Evolutionary conservation across 1,139 yeast genomes (phyloP).

Genomic region (Sugiyamaella japonica): DNA sequence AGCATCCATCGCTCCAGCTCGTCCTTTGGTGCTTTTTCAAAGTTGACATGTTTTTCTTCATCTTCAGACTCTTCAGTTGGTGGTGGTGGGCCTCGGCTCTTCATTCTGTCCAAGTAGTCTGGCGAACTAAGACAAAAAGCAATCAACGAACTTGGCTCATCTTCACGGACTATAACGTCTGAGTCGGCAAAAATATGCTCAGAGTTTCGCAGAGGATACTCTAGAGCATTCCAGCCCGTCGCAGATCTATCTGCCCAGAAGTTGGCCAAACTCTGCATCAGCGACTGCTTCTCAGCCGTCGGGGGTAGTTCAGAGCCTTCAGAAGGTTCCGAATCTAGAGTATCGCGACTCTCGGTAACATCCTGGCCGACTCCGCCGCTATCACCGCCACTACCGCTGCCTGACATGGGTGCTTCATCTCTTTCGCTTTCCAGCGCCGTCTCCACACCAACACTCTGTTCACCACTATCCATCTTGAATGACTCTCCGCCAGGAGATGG

Average conservation of each 20-base stretch:
- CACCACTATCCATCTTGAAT: background rate
- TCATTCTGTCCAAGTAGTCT: constrained; percentile 72
- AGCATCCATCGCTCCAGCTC: constrained; percentile 67
- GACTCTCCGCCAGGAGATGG: background rate
- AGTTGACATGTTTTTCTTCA: constrained; percentile 22
- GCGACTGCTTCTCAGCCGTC: constrained; percentile 67
- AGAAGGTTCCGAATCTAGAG: constrained; percentile 10
- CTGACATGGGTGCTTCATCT: no score
- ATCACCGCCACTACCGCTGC: no score
- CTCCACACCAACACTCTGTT: background rate
- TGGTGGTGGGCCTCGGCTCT: constrained; percentile 29
- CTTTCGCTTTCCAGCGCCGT: background rate
- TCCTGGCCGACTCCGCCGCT: no score
- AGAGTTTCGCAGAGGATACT: constrained; percentile 65
- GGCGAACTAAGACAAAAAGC: constrained; percentile 87
- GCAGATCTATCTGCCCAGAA: constrained; percentile 99
- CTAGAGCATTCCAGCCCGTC: constrained; percentile 90
- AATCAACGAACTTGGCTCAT: constrained; percentile 92
- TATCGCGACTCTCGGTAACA: constrained; percentile 6
- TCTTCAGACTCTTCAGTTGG: constrained; percentile 30
- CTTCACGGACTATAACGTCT: constrained; percentile 91
- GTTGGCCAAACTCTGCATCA: constrained; percentile 79
- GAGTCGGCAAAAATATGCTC: constrained; percentile 95
- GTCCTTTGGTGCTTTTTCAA: constrained; percentile 8
- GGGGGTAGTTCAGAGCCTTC: constrained; percentile 24